Conservation (phyloP, 2,329 filamentous ascomycete genomes). For the Aspergillus floridensis region DNA sequence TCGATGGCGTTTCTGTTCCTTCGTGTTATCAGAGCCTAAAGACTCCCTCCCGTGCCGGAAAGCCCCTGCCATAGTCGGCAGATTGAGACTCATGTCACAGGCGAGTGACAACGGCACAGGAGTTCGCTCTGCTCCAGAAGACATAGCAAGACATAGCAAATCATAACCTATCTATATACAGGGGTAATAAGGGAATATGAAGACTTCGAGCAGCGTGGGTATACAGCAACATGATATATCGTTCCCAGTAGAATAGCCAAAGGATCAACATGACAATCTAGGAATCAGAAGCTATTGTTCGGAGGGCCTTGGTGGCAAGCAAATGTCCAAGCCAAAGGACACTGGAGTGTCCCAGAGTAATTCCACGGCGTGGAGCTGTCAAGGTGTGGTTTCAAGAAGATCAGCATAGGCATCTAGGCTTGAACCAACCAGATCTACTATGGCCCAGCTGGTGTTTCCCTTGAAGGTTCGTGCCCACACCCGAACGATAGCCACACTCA, state of each 20-base stretch:
- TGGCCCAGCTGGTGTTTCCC: conserved; percentile 50
- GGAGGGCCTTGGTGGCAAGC: neutral
- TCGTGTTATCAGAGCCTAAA: neutral
- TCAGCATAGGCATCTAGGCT: conserved; percentile 49
- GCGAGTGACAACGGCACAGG: neutral
- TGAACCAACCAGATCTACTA: conserved; percentile 47
- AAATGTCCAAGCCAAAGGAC: neutral
- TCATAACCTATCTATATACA: conserved; percentile 23
- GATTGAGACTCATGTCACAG: neutral
- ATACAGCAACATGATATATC: conserved; percentile 21
- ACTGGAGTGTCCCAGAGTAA: neutral
- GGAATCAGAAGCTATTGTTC: neutral
- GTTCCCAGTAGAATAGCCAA: conserved; percentile 6
- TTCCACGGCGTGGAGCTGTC: neutral
- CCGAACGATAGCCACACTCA: conserved; percentile 49
- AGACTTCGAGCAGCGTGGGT: conserved; percentile 15
- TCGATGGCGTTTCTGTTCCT: neutral
- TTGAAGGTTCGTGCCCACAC: conserved; percentile 49
- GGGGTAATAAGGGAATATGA: neutral
- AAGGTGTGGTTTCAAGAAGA: conserved; percentile 35
- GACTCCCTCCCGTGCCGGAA: neutral
- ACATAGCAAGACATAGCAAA: neutral
- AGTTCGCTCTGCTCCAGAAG: neutral
- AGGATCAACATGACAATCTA: neutral
- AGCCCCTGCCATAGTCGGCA: neutral